phyloP scores from a whole-genome alignment of 2,329 filamentous ascomycete genomes.

The Penicillium occitanis region DNA sequence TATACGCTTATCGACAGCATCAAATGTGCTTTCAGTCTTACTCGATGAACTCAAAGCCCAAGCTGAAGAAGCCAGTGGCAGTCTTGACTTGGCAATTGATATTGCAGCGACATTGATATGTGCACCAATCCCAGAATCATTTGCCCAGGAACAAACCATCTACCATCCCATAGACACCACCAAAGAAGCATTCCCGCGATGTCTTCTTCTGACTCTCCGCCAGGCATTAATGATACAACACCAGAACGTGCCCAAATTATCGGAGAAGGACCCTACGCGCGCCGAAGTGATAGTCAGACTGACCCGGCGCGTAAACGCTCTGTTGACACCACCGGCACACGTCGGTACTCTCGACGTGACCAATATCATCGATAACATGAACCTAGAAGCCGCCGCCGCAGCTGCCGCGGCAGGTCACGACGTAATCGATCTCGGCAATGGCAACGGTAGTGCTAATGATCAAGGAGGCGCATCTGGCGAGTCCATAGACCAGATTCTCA shows the following conservation, averaged over 20 bases:
- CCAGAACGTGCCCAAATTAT: constrained; percentile 40
- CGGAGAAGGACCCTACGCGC: constrained; percentile 46
- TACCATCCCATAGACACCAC: constrained; percentile 36
- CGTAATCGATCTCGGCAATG: constrained; percentile 35
- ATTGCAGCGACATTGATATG: constrained; percentile 46
- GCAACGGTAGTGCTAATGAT: constrained; percentile 21
- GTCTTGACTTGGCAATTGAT: constrained; percentile 46
- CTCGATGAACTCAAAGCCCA: constrained; percentile 47
- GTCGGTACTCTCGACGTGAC: constrained; percentile 44
- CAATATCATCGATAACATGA: constrained; percentile 46
- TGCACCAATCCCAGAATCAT: constrained; percentile 41
- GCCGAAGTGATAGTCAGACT: constrained; percentile 49
- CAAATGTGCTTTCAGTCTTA: constrained; percentile 38
- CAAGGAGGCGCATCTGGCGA: constrained; percentile 28
- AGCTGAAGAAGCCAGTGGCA: constrained; percentile 35
- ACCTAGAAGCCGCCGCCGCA: constrained; percentile 32
- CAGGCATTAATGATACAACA: constrained; percentile 42
- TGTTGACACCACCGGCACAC: constrained; percentile 40
- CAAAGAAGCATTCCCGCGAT: constrained; percentile 37
- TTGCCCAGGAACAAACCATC: constrained; percentile 38
- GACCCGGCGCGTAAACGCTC: constrained; percentile 45
- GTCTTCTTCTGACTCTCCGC: constrained; percentile 41
- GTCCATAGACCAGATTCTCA: constrained; percentile 42
- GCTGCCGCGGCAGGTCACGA: constrained; percentile 23
- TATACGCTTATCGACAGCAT: constrained; percentile 43